Evolutionary conservation across 257 asterid species (phyloP), one percentile per base, ranked within the genome.

Genomic region (Solanum piurae): DNA sequence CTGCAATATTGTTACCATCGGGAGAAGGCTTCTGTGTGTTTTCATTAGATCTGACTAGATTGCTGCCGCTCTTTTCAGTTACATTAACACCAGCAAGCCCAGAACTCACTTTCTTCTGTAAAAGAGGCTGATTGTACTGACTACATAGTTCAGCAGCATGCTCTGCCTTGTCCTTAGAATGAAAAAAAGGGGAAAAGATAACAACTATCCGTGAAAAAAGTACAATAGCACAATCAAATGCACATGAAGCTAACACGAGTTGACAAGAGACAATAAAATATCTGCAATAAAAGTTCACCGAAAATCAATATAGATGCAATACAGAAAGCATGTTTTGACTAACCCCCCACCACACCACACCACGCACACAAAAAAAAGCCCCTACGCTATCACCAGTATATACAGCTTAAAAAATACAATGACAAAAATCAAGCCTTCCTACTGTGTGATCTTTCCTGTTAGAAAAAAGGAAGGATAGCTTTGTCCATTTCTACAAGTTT

Each of bases 31-130:
- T 66, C 74, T 38, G 89, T 25, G 44, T 84, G 55, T 29, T 55
- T 16, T 77, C 87, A 89, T 83, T 83, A 88, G 73, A 71, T 87
- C 71, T 85, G 52, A 64, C 62, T 88, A 55, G 83, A 89, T 40
- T 40, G 27, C 36, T 79, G 16, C 84, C 42, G 46, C 89, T 58
- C 31, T 80, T 86, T 69, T 42, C 87, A 37, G 85, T 21, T 71
- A 86, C 42, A 87, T 86, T 86, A 85, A 33, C 66, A 37, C 87
- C 88, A 86, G 38, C 88, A 49, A 25, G 73, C 84, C 42, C 89
- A 86, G 83, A 79, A 73, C 34, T 25, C 64, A 34, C 76, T 37
- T 74, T 85, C 25, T 76, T 84, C 49, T 55, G 87, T 44, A 20
- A 16, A 71, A 83, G 33, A 44, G 44, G 49, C 66, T 44, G 73